Evolutionary conservation across 345 rosid genomes (phyloP), one percentile per base, ranked within the genome.

Genomic region (Euphorbia pulcherrima): DNA sequence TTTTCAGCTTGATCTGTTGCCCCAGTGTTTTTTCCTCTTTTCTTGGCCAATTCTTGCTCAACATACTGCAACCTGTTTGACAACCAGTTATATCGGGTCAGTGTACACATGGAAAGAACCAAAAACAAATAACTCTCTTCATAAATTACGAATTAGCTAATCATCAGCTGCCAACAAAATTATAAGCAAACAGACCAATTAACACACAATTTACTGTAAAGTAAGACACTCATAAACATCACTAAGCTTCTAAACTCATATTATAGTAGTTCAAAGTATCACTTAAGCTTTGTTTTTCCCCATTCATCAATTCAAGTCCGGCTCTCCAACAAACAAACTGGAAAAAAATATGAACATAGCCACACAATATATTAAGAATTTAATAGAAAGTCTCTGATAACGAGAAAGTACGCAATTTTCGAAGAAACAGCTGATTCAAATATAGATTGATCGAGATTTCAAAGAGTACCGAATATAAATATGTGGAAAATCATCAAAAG

Each of bases 21-120:
- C 57, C 83, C 83, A 60, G 84, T n/a, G 60, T 76, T 81, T 74
- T 71, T 89, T 2, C 98, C 98, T 64, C 90, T 84, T 70, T 82
- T 90, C 90, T 93, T 90, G 0, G 92, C 95, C 69, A 94, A 64
- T 77, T 94, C 99, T 82, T 89, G 97, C 62, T 91, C 96, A 73
- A 94, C 79, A 56, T 88, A 91, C 77, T 82, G 86, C 64, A 91
- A 70, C 99, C 96, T 91, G 68, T 65, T 29, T 41, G 63, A 41
- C 28, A 52, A 54, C 24, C 63, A 73, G 57, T 30, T 11, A 44
- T 23, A 63, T n/a, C 37, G n/a, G n/a, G n/a, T n/a, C 35, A 17
- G 26, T 26, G 18, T 35, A 18, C 60, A 59, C 46, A 30, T 1
- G 30, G 5, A 58, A 60, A 17, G 18, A 48, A n/a, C 40, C 1